phyloP scores from a whole-genome alignment of 345 rosid genomes.

The Schrenkiella parvula region DNA sequence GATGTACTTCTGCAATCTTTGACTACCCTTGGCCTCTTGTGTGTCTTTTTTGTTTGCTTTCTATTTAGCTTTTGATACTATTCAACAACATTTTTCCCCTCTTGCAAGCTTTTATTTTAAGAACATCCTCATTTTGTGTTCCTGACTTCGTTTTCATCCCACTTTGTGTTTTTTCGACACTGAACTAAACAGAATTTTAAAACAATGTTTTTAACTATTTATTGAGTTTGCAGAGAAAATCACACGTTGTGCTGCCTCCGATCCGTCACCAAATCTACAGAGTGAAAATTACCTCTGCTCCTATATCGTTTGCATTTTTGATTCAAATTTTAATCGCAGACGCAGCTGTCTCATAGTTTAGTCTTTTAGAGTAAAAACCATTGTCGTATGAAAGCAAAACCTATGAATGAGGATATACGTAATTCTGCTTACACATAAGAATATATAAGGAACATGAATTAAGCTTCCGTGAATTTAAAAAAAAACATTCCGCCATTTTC shows the following conservation, averaged over 20 bases:
- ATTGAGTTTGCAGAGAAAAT: background rate
- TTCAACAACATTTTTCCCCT: background rate
- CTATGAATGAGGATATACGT: background rate
- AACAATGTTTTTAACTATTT: background rate
- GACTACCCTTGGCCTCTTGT: background rate
- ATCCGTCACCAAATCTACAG: background rate
- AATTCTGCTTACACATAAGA: background rate
- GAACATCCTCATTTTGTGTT: background rate
- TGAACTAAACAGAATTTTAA: background rate
- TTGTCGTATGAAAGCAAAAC: background rate
- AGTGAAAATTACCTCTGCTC: background rate
- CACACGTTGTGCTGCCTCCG: background rate
- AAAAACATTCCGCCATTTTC: background rate
- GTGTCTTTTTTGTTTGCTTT: background rate
- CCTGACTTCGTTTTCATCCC: background rate
- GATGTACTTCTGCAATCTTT: background rate
- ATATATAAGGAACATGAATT: background rate
- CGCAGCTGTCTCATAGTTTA: background rate
- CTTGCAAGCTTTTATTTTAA: slow-evolving; percentile 6
- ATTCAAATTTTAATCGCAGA: background rate
- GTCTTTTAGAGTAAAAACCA: background rate
- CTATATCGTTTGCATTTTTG: background rate
- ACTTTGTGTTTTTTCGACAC: background rate
- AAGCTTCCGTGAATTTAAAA: background rate
- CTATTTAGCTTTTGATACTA: slow-evolving; percentile 8